A percentile compares a stretch with the other conserved stretches of the same genome.
These are phyloP conservation scores for Phytophthora sp. DNA, from an alignment of 352 stramenopile genomes.

Conservation along the genomic window DNA sequence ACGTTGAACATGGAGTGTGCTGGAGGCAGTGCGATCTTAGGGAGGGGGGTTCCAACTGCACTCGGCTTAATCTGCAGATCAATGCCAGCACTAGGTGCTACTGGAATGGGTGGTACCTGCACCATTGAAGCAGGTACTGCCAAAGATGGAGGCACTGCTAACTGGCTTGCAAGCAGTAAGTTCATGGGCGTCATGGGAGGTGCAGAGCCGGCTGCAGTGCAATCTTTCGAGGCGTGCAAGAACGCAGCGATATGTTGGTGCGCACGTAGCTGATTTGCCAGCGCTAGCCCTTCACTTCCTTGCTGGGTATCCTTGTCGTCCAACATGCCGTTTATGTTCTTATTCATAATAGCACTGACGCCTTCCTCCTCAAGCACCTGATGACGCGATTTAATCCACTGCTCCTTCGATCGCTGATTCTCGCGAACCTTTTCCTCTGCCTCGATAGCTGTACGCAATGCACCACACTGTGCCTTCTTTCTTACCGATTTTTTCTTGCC, in stretches of 20 bases:
- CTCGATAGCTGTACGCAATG: conserved; percentile 58
- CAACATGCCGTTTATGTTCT: conserved; percentile 44
- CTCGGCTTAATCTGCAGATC: conserved; percentile 31
- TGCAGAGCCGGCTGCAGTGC: neutral
- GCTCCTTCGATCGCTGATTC: conserved; percentile 64
- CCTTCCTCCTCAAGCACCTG: conserved; percentile 68
- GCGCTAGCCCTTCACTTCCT: conserved; percentile 30
- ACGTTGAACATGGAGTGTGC: conserved; percentile 44
- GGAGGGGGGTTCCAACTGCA: conserved; percentile 4
- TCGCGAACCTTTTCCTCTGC: conserved; percentile 56
- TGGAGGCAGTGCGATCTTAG: conserved; percentile 55
- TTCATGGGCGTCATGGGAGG: conserved; percentile 17
- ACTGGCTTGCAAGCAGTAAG: conserved; percentile 29
- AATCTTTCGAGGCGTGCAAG: conserved; percentile 26
- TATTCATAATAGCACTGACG: conserved; percentile 55
- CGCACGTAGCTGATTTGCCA: conserved; percentile 38
- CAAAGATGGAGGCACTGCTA: conserved; percentile 25
- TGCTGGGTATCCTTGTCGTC: conserved; percentile 27
- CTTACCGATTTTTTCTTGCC: neutral
- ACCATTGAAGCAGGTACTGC: conserved; percentile 19
- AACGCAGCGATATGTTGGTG: conserved; percentile 43
- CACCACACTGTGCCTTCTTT: conserved; percentile 33
- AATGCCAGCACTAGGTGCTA: neutral
- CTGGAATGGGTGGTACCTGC: neutral
- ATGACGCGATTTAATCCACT: conserved; percentile 64